Conservation (phyloP, 805 yeast genomes). For the Starmerella geochares region DNA sequence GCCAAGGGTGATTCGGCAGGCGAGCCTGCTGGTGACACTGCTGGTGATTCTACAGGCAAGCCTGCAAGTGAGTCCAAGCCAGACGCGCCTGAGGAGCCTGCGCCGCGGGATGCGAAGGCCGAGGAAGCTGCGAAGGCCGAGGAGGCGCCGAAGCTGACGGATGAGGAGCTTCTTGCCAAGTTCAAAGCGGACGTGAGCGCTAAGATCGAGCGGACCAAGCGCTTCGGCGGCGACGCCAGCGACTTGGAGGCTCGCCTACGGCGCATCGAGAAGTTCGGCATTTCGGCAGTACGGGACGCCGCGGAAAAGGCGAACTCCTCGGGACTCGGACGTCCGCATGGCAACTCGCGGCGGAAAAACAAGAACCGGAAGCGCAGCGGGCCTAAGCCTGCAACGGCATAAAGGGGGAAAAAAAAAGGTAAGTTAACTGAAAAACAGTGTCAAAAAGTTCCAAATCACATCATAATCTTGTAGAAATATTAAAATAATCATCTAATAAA, state of each 20-base stretch:
- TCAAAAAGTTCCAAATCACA: not conserved
- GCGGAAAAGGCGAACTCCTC: slow-evolving; percentile 8
- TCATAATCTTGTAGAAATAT: not conserved
- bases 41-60: not conserved
- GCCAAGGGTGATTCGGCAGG: slow-evolving; percentile 3
- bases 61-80: not conserved
- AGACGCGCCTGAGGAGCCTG: no score
- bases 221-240: slow-evolving; percentile 52
- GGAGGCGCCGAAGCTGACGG: slow-evolving; percentile 35
- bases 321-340: not conserved
- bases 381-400: slow-evolving; percentile 9
- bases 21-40: slow-evolving; percentile 9
- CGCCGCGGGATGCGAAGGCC: no score
- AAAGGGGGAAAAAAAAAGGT: not conserved
- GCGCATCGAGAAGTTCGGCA: slow-evolving; percentile 78
- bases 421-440: not conserved
- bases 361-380: slow-evolving; percentile 7
- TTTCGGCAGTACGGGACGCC: slow-evolving; percentile 33
- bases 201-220: slow-evolving; percentile 61
- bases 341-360: slow-evolving; percentile 3
- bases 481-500: not conserved
- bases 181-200: slow-evolving; percentile 59
- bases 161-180: slow-evolving; percentile 60
- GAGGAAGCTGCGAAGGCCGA: slow-evolving; percentile 20
- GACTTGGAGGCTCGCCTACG: slow-evolving; percentile 51